These are phyloP conservation scores for Kingdonia uniflora DNA, from an alignment of 164 flowering plant genomes.

Conservation along the genomic window DNA sequence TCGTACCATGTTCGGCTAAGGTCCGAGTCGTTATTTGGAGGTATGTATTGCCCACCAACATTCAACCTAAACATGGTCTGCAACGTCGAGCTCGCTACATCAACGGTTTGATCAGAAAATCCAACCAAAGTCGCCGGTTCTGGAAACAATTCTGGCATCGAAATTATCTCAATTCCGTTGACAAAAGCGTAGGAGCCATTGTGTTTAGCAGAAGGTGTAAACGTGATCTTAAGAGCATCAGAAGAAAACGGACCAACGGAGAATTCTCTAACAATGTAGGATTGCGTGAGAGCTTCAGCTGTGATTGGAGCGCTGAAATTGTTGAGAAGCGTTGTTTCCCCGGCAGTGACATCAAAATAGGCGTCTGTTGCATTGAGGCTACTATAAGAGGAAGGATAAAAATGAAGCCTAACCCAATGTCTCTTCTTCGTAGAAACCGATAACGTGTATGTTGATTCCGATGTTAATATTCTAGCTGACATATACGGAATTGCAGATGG, in stretches of 20 bases:
- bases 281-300: conserved; percentile 41
- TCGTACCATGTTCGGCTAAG: conserved; percentile 44
- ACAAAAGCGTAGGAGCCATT: conserved; percentile 40
- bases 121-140: conserved; percentile 39
- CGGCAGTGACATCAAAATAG: conserved; percentile 35
- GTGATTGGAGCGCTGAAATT: conserved; percentile 58
- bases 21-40: conserved; percentile 38
- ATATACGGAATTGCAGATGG: conserved; percentile 53
- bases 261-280: conserved; percentile 43
- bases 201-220: conserved; percentile 33
- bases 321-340: conserved; percentile 25
- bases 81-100: conserved; percentile 14
- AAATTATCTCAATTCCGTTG: conserved; percentile 44
- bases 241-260: conserved; percentile 17
- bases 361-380: conserved; percentile 26
- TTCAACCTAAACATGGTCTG: conserved; percentile 16
- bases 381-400: conserved; percentile 54
- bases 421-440: conserved; percentile 18
- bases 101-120: conserved; percentile 20
- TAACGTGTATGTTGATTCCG: conserved; percentile 29
- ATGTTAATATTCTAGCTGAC: conserved; percentile 47
- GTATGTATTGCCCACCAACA: conserved; percentile 19
- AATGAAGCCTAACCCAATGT: conserved; percentile 48
- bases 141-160: conserved; percentile 30
- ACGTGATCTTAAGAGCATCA: conserved; percentile 23